Conservation (phyloP, 1,284 basidiomycete species). For the Sanghuangporus weigelae region DNA sequence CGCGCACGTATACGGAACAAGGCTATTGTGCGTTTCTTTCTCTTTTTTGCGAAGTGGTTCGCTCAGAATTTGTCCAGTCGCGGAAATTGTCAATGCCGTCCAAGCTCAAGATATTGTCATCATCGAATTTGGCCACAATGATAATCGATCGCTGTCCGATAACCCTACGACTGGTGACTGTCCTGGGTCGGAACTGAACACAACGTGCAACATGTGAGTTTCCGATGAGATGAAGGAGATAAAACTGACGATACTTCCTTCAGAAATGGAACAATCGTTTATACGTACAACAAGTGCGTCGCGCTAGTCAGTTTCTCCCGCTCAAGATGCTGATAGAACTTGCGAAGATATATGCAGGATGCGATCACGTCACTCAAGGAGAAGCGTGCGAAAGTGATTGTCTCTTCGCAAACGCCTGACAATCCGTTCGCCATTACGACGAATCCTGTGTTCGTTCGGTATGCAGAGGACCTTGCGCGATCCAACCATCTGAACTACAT, state of each 20-base stretch:
- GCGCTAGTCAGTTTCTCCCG: not conserved
- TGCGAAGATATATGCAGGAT: conserved; percentile 31
- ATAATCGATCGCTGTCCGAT: conserved; percentile 27
- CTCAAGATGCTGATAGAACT: not conserved
- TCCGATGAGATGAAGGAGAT: not conserved
- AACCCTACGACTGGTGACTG: conserved; percentile 25
- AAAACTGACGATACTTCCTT: not conserved
- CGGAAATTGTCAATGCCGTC: conserved; percentile 25
- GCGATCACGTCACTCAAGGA: conserved; percentile 37
- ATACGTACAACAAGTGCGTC: conserved; percentile 2
- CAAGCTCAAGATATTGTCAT: conserved; percentile 36
- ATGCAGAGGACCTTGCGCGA: conserved; percentile 36
- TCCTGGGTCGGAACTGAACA: conserved; percentile 25
- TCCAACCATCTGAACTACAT: conserved; percentile 38
- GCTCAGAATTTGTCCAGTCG: conserved; percentile 20
- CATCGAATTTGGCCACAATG: conserved; percentile 44
- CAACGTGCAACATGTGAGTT: conserved; percentile 22
- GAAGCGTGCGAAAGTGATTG: conserved; percentile 42
- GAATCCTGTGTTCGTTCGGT: conserved; percentile 37
- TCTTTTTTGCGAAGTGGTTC: not conserved
- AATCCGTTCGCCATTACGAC: conserved; percentile 33
- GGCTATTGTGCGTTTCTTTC: conserved; percentile 28
- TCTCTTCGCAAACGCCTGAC: conserved; percentile 44
- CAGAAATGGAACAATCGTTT: conserved; percentile 17
- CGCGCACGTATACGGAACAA: conserved; percentile 42